These are phyloP conservation scores for Umbelopsis sp. DNA, from an alignment of 371 early-diverging fungal species.

Conservation along the genomic window DNA sequence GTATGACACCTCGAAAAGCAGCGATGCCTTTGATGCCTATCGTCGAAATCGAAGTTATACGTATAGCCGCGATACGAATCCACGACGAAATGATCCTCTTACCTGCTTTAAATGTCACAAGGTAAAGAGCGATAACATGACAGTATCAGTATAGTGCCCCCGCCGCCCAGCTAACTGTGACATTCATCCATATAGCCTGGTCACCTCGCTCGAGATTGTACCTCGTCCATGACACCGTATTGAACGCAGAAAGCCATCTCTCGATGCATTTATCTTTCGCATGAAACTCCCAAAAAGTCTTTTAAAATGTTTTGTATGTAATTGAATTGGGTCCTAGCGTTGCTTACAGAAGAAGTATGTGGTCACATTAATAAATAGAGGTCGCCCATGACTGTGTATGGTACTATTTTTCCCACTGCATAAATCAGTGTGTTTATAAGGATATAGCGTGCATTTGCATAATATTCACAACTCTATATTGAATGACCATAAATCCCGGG, in stretches of 20 bases:
- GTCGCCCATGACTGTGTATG: no score
- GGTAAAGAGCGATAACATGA: constrained; percentile 18
- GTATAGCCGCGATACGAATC: constrained; percentile 24
- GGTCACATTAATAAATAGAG: no score
- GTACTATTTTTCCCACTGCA: no score
- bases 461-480: constrained; percentile 29
- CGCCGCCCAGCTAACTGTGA: not conserved
- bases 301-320: no score
- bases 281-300: no score
- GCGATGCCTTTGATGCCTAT: constrained; percentile 32
- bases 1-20: not conserved
- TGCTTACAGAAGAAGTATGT: no score
- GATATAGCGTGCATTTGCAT: not conserved
- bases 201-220: constrained; percentile 38
- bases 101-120: constrained; percentile 33
- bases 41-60: constrained; percentile 33
- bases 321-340: no score
- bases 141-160: not conserved
- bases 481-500: constrained; percentile 49
- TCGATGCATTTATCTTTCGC: no score
- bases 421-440: not conserved
- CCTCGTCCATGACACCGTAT: not conserved
- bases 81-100: constrained; percentile 24
- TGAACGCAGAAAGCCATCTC: not conserved
- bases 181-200: constrained; percentile 25